Base-by-base conservation (phyloP, 306 rosid species). In the Ceratonia siliqua region DNA sequence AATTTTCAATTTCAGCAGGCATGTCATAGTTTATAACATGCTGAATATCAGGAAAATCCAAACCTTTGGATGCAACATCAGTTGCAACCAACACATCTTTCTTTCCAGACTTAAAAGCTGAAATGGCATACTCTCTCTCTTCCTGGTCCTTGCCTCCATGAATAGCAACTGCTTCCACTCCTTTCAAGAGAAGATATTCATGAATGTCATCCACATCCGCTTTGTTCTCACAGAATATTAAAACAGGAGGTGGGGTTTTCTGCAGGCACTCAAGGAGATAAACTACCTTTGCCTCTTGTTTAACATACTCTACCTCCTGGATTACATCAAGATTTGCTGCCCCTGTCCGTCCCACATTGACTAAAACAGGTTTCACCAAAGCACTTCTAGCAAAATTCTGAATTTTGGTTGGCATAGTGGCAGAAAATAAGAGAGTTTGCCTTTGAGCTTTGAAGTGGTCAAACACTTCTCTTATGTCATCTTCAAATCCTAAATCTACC, bases 101-200 rank as follows among this genome's bases (percentile, higher is more conserved):
- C 84, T 84, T 84, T 61, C 97, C 85, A 12, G 92, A 84, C 83
- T 94, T 94, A 58, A 89, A 91, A 45, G 96, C 61, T 36, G 96
- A 64, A 68, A 94, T 90, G 36, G 98, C 89, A 61, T 87, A 87
- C 82, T 91, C 97, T 82, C 96, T 90, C 78, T 89, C 98, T 73
- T 89, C 97, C 84, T 94, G 98, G 85, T 91, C 97, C 80, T 91
- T 94, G 67, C 98, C 98, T 78, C 97, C 96, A 52, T 94, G 98
- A 71, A 94, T 78, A 62, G 98, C 93, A 87, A 94, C 96, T 13
- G 93, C 97, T 87, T 91, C 97, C 13, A 94, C 97, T 75, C 98
- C 98, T 85, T 91, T 94, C 78, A 91, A 70, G 65, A 91, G 96
- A 28, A 94, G 97, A 74, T 94, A 94, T 77, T 94, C 97, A 53